Evolutionary conservation across 768 basidiomycete genomes (phyloP).

Genomic region (Mycena rosella): DNA sequence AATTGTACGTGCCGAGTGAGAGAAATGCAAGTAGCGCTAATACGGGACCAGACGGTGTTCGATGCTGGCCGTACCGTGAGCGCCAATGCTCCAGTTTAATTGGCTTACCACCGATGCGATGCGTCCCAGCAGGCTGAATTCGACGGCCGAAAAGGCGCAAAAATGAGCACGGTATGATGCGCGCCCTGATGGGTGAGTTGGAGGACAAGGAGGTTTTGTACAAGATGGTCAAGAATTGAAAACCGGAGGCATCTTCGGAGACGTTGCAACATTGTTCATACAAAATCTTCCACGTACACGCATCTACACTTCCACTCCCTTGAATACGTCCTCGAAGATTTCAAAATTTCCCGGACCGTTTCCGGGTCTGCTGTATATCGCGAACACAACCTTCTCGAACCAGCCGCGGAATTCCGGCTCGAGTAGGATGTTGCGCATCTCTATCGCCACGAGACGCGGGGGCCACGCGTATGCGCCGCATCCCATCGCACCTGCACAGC

Average conservation of each 20-base stretch:
- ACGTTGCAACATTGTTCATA: neutral
- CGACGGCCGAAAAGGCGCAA: constrained; percentile 61
- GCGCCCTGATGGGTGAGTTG: constrained; percentile 68
- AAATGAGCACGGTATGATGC: constrained; percentile 63
- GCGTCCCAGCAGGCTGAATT: constrained; percentile 58
- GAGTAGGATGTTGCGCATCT: constrained; percentile 57
- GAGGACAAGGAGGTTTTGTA: constrained; percentile 65
- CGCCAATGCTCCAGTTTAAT: too few species aligned
- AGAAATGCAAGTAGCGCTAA: neutral
- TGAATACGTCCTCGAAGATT: constrained; percentile 52
- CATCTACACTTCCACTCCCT: constrained; percentile 42
- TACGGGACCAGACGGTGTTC: constrained; percentile 50
- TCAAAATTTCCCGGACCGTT: constrained; percentile 50
- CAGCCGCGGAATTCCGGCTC: constrained; percentile 58
- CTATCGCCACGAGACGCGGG: constrained; percentile 52
- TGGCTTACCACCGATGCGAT: neutral
- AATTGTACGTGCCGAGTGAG: constrained; percentile 37
- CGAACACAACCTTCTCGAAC: constrained; percentile 56
- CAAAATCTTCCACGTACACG: neutral
- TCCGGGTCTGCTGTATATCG: constrained; percentile 51
- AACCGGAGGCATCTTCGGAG: too few species aligned
- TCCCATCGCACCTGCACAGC: constrained; percentile 55
- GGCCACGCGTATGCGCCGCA: constrained; percentile 60
- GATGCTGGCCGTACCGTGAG: constrained; percentile 56
- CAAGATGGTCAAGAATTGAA: constrained; percentile 52